These are phyloP conservation scores for Calophaca sinica DNA, from an alignment of 306 rosid genomes.

Conservation along the genomic window DNA sequence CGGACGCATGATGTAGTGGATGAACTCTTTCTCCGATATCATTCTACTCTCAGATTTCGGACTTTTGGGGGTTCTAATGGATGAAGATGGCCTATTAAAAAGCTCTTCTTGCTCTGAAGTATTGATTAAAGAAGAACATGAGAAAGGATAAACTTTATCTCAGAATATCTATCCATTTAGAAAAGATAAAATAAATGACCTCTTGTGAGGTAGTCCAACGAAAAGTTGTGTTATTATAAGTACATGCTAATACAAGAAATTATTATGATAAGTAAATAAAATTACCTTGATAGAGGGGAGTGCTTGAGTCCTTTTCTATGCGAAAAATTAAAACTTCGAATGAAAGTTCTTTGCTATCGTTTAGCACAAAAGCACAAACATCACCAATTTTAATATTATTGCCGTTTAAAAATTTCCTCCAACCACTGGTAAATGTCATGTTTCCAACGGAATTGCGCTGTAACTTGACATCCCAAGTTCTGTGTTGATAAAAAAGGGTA, in stretches of 20 bases:
- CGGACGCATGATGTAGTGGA: no score
- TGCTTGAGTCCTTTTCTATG: neutral
- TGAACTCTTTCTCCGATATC: neutral
- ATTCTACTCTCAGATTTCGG: neutral
- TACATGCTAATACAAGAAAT: neutral
- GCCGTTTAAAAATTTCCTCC: neutral
- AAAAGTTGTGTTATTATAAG: no score
- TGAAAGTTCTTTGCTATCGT: neutral
- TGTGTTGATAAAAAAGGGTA: neutral
- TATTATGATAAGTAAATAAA: neutral
- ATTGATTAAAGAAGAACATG: neutral
- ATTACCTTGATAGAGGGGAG: slow-evolving; percentile 18
- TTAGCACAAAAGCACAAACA: slow-evolving; percentile 37
- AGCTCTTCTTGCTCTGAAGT: neutral
- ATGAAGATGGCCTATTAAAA: slow-evolving; percentile 24
- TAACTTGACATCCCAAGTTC: slow-evolving; percentile 25
- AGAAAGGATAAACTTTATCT: no score
- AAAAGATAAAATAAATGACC: no score
- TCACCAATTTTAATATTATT: slow-evolving; percentile 36
- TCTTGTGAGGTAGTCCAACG: no score
- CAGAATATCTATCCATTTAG: no score
- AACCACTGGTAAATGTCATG: neutral
- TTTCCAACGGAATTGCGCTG: no score
- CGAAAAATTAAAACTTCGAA: slow-evolving; percentile 24
- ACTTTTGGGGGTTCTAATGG: neutral